Base-by-base conservation (phyloP, 2,329 filamentous ascomycete species). In the Colletotrichum spaethianum region DNA sequence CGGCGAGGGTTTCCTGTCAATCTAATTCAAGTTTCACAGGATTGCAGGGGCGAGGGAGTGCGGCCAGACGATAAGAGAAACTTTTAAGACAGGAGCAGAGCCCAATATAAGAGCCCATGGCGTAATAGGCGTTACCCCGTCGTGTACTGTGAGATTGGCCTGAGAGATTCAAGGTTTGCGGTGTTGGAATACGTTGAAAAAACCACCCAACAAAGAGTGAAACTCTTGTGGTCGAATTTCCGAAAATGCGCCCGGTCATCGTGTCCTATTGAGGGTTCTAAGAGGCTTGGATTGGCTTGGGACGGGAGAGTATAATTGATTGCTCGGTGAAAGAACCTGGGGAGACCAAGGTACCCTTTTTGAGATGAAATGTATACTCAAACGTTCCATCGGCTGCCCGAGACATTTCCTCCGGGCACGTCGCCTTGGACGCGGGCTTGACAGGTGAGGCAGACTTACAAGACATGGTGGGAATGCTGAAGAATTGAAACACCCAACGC, bases 401-500 rank as follows among this genome's bases (percentile, higher is more conserved):
- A 20, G 36, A 56, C 20, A 38, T 38, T 40, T 40, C 14, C 5
- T 20, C 18, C 16, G 3, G 12, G 23, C 23, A 52, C 48, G 48
- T 26, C 23, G 14, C 48, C 26, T 52, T 28, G 48, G 23, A 52
- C 14, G 23, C 23, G 23, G 14, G 5, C 12, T 50, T 28, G 48
- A 18, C 48, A 28, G 14, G 48, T 18, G 12, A 53, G 16, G 5
- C 18, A 20, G 1, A 12, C 14, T 16, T 23, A 56, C 20, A 26
- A 56, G n/a, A 56, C n/a, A 26, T 23, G 23, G 20, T 16, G n/a
- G 44, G 60, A 62, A 50, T 62, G 60, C 23, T 50, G 31, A 62
- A 50, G 44, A 31, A 62, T 50, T 62, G 33, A 52, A 52, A n/a
- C 59, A 23, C 20, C n/a, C 20, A 61, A 23, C 40, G n/a, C 28